A percentile compares a stretch with the other conserved stretches of the same genome.
phyloP scores from a whole-genome alignment of 768 basidiomycete genomes.

The Podaxis sp. region DNA sequence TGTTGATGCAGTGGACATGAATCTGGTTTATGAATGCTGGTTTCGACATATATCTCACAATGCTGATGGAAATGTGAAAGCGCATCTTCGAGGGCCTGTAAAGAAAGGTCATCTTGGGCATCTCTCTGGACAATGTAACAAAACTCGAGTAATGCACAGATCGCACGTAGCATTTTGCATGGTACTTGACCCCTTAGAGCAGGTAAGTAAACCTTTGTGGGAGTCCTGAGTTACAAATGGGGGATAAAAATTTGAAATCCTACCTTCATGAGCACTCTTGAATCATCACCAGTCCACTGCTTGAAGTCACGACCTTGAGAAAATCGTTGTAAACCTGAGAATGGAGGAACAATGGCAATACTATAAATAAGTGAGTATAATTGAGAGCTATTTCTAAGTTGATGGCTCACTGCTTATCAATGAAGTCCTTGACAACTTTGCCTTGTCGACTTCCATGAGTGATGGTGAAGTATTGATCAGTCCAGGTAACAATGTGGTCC shows the following conservation, averaged over 20 bases:
- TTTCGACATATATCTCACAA: slow-evolving; percentile 27
- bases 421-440: slow-evolving; percentile 28
- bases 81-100: slow-evolving; percentile 18
- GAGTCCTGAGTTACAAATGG: neutral
- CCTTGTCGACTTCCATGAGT: slow-evolving; percentile 19
- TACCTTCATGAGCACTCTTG: slow-evolving; percentile 37
- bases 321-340: slow-evolving; percentile 23
- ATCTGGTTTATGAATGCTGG: neutral
- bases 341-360: slow-evolving; percentile 22
- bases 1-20: slow-evolving; percentile 10
- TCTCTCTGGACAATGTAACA: slow-evolving; percentile 27
- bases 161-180: slow-evolving; percentile 18
- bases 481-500: slow-evolving; percentile 39
- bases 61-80: slow-evolving; percentile 25
- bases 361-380: slow-evolving; percentile 6
- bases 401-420: slow-evolving; percentile 27
- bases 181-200: slow-evolving; percentile 20
- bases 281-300: slow-evolving; percentile 37
- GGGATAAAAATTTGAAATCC: neutral
- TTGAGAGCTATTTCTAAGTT: neutral
- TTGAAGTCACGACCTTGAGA: slow-evolving; percentile 27
- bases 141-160: slow-evolving; percentile 30
- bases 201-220: slow-evolving; percentile 20
- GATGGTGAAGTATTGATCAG: slow-evolving; percentile 25
- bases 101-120: neutral